Evolutionary conservation across 306 rosid species (phyloP).

Genomic region (Ormosia emarginata): DNA sequence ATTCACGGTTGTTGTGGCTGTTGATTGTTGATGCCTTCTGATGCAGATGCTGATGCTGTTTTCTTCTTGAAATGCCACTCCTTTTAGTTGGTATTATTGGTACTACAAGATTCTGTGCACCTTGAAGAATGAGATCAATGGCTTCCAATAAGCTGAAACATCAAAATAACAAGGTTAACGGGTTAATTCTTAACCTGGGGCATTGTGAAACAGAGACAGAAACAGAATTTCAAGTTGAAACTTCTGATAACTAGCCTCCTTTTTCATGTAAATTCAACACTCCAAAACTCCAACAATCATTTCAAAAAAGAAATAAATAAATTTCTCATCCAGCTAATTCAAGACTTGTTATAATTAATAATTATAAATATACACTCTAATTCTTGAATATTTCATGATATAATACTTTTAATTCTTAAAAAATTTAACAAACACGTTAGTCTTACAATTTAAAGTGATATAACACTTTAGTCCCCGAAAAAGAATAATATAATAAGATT

Average conservation of each 20-base stretch:
- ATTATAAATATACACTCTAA: no score
- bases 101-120: slow-evolving; percentile 82
- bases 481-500: no score
- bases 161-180: neutral
- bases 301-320: neutral
- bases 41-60: slow-evolving; percentile 50
- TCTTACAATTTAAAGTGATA: no score
- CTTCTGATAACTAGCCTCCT: neutral
- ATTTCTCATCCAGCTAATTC: neutral
- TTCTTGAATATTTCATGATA: no score
- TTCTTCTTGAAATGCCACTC: slow-evolving; percentile 60
- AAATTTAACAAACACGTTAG: no score
- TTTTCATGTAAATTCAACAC: neutral
- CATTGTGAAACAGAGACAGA: neutral
- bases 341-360: neutral
- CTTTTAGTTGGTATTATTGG: slow-evolving; percentile 52
- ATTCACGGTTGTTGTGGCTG: slow-evolving; percentile 59
- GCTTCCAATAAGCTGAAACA: slow-evolving; percentile 71
- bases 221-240: neutral
- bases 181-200: neutral
- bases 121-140: slow-evolving; percentile 80
- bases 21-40: slow-evolving; percentile 34
- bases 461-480: no score
- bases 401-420: no score
- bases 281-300: neutral